These are phyloP conservation scores for Pestalotiopsis sp. DNA, from an alignment of 2,329 filamentous ascomycete genomes.

Conservation along the genomic window DNA sequence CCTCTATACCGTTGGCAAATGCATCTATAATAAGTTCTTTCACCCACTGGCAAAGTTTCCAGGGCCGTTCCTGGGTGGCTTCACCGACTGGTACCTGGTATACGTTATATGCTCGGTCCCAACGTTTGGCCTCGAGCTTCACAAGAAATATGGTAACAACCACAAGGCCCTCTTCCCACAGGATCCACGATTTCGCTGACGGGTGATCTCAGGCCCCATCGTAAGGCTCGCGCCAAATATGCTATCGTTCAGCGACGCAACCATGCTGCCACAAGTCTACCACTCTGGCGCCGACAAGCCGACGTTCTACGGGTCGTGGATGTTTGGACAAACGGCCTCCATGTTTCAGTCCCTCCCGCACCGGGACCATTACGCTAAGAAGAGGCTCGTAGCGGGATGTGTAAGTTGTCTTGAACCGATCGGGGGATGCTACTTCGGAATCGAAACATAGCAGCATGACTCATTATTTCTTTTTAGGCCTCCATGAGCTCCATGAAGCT, in stretches of 20 bases:
- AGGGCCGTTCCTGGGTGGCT: neutral
- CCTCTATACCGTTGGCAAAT: neutral
- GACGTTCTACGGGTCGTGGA: conserved; percentile 7
- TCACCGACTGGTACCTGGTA: neutral
- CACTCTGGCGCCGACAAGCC: conserved; percentile 8
- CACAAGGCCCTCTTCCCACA: neutral
- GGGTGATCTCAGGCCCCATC: neutral
- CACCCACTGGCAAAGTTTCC: neutral
- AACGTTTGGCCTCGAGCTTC: conserved; percentile 5
- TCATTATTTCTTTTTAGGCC: neutral
- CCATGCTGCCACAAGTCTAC: conserved; percentile 2
- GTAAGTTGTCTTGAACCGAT: neutral
- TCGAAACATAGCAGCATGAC: neutral
- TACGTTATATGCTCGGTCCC: conserved; percentile 1
- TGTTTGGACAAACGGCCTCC: conserved; percentile 10
- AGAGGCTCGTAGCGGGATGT: conserved; percentile 7
- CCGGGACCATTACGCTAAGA: conserved; percentile 10
- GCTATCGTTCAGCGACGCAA: conserved; percentile 12
- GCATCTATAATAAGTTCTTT: neutral
- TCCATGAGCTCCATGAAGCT: neutral
- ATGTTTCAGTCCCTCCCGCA: conserved; percentile 13
- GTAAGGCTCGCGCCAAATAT: conserved; percentile 9
- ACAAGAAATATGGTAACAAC: conserved; percentile 5
- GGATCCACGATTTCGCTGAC: neutral
- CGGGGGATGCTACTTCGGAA: neutral